Conservation (phyloP, 2,329 filamentous ascomycete genomes). For the Colletotrichum karsti region DNA sequence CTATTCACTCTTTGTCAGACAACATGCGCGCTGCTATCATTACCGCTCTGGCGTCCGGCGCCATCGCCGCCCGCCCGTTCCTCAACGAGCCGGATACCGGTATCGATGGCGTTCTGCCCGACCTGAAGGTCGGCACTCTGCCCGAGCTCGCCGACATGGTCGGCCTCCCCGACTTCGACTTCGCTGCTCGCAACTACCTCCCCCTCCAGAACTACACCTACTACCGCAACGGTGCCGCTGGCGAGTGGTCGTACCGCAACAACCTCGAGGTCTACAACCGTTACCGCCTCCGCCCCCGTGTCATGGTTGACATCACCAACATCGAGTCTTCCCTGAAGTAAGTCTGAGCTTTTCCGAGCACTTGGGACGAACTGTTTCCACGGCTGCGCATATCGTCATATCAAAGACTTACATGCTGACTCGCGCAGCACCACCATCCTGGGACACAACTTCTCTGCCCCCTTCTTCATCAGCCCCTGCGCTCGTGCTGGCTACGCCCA, state of each 20-base stretch:
- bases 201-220: conserved; percentile 60
- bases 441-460: conserved; percentile 60
- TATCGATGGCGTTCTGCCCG: conserved; percentile 46
- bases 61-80: conserved; percentile 51
- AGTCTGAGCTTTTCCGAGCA: conserved; percentile 20
- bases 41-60: conserved; percentile 41
- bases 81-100: conserved; percentile 56
- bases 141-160: conserved; percentile 53
- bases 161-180: conserved; percentile 63
- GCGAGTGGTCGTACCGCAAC: conserved; percentile 65
- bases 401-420: neutral
- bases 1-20: conserved; percentile 18
- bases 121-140: conserved; percentile 44
- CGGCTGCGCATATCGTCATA: neutral
- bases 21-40: conserved; percentile 38
- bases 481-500: conserved; percentile 55
- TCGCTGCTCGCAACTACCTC: conserved; percentile 57
- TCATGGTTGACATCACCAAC: conserved; percentile 58
- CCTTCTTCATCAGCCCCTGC: conserved; percentile 63
- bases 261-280: conserved; percentile 63
- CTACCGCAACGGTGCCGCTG: conserved; percentile 63
- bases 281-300: conserved; percentile 56
- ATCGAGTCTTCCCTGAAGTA: conserved; percentile 47
- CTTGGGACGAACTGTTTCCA: neutral
- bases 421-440: conserved; percentile 54